Conservation (phyloP, 1,139 yeast species). For the Hanseniaspora gamundiae region DNA sequence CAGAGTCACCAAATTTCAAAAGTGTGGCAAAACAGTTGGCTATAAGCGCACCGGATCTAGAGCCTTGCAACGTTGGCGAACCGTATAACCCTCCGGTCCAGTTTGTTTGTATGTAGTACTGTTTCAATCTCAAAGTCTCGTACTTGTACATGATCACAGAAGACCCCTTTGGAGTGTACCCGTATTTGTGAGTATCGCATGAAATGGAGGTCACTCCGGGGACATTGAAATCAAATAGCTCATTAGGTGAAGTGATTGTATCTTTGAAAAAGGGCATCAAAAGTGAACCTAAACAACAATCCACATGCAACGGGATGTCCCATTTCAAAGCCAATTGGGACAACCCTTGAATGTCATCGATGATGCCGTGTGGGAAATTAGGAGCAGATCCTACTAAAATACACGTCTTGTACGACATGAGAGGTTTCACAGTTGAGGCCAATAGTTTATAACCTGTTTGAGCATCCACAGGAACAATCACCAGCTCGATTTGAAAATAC, state of each 20-base stretch:
- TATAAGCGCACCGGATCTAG: conserved; percentile 92
- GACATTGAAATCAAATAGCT: conserved; percentile 66
- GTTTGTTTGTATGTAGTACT: conserved; percentile 69
- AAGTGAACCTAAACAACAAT: conserved; percentile 90
- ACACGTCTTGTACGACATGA: conserved; percentile 70
- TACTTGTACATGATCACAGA: conserved; percentile 83
- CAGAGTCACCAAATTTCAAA: conserved; percentile 65
- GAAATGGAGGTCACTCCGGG: conserved; percentile 96
- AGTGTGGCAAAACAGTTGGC: conserved; percentile 97
- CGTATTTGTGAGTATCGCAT: conserved; percentile 96
- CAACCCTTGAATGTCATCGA: conserved; percentile 73
- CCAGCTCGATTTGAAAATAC: conserved; percentile 85
- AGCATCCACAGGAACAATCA: conserved; percentile 42
- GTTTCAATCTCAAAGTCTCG: conserved; percentile 55
- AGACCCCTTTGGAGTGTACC: conserved; percentile 96
- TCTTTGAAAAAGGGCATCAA: conserved; percentile 40
- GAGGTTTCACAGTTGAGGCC: conserved; percentile 43
- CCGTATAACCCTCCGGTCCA: conserved; percentile 97
- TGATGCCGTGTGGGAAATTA: conserved; percentile 91
- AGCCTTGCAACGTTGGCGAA: conserved; percentile 92
- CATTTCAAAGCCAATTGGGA: conserved; percentile 52
- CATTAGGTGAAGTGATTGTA: neutral
- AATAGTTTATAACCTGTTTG: conserved; percentile 50
- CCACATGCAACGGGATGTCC: conserved; percentile 80
- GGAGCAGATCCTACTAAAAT: conserved; percentile 90